Evolutionary conservation across 129 eudicot species (phyloP).

Genomic region (Flaveria brownii): DNA sequence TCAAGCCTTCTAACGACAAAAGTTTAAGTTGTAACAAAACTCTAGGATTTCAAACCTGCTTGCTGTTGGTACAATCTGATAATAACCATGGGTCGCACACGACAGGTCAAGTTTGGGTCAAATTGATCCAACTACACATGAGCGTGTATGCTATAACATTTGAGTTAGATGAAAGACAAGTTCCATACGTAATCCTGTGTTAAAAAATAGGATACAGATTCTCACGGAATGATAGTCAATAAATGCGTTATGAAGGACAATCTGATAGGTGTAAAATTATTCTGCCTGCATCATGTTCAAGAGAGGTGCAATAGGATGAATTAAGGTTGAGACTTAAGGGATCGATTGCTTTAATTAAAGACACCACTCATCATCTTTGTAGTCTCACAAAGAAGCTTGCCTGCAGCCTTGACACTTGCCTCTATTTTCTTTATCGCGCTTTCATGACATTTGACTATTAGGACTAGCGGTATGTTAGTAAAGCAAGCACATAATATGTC

Average conservation of each 20-base stretch:
- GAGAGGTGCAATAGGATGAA: background rate
- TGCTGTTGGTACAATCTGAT: no score
- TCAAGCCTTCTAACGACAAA: no score
- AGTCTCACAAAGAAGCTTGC: constrained; percentile 29
- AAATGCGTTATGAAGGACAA: no score
- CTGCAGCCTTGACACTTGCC: constrained; percentile 21
- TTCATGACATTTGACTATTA: constrained; percentile 4
- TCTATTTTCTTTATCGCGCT: constrained; percentile 23
- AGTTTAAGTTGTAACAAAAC: no score
- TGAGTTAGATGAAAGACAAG: background rate
- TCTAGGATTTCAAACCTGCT: no score
- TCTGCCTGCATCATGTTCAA: background rate
- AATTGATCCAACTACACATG: no score
- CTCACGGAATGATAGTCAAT: background rate
- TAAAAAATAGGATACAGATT: background rate
- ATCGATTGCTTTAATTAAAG: no score
- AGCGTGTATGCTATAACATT: no score
- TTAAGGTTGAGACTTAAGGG: background rate
- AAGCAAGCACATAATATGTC: constrained; percentile 25
- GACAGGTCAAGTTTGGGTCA: no score
- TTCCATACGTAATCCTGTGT: background rate
- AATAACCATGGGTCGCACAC: no score
- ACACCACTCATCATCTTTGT: no score
- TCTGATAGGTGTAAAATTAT: background rate
- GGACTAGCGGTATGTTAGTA: constrained; percentile 26